A percentile compares a stretch with the other conserved stretches of the same genome.
These are phyloP conservation scores for Neurospora sp. DNA, from an alignment of 495 filamentous ascomycete genomes.

Conservation along the genomic window DNA sequence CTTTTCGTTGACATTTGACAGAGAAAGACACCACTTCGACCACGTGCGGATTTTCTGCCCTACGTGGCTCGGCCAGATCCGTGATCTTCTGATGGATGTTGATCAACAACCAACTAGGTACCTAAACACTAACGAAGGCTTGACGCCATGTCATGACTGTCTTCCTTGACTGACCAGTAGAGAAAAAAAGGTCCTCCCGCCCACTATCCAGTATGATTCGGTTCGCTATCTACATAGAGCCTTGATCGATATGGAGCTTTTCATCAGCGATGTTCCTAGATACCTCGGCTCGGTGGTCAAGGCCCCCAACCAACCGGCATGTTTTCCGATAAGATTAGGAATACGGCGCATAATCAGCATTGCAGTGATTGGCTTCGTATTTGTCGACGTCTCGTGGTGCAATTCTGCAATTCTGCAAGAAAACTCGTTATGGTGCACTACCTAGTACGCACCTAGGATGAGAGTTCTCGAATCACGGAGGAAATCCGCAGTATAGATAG, in stretches of 20 bases:
- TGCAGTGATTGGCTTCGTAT: conserved; percentile 6
- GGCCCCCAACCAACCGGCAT: background rate
- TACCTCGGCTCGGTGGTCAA: background rate
- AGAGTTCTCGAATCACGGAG: background rate
- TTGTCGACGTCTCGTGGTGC: background rate
- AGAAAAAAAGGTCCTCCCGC: background rate
- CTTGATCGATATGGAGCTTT: background rate
- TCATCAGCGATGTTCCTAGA: background rate
- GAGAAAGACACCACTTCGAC: background rate
- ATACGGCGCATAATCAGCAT: conserved; percentile 4
- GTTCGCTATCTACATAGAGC: background rate
- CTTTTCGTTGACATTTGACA: background rate
- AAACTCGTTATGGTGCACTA: background rate
- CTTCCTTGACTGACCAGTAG: background rate
- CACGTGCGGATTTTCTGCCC: background rate
- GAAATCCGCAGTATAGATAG: background rate
- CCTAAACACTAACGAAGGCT: background rate
- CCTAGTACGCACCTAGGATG: background rate
- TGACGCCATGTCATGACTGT: background rate
- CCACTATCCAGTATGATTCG: background rate
- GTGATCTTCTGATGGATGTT: background rate
- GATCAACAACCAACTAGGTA: background rate
- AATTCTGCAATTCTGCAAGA: background rate
- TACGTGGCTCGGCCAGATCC: background rate
- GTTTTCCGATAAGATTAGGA: background rate